These are phyloP conservation scores for Leptosphaerulina australis DNA, from an alignment of 2,329 filamentous ascomycete genomes.

Conservation along the genomic window DNA sequence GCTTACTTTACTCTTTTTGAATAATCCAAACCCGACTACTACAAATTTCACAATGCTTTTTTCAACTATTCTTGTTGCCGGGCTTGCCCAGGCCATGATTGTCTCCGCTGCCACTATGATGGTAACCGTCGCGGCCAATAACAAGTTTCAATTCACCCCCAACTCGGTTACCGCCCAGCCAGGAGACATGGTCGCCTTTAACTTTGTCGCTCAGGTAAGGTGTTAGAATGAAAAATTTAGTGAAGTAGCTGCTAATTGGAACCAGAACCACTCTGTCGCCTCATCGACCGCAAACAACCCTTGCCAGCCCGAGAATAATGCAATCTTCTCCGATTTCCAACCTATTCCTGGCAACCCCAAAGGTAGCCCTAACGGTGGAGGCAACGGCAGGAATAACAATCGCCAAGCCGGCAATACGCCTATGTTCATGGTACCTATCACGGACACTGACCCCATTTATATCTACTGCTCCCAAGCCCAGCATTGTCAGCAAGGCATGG, in stretches of 20 bases:
- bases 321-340: constrained; percentile 40
- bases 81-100: constrained; percentile 33
- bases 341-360: constrained; percentile 29
- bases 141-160: constrained; percentile 39
- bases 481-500: constrained; percentile 77
- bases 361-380: constrained; percentile 22
- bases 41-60: constrained; percentile 32
- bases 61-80: constrained; percentile 26
- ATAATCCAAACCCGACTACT: constrained; percentile 4
- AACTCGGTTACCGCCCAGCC: constrained; percentile 35
- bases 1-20: constrained; percentile 5
- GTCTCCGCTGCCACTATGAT: constrained; percentile 38
- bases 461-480: constrained; percentile 71
- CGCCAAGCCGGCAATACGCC: constrained; percentile 32
- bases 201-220: constrained; percentile 31
- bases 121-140: constrained; percentile 41
- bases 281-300: constrained; percentile 35
- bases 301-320: constrained; percentile 33
- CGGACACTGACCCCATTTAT: constrained; percentile 69
- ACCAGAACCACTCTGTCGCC: constrained; percentile 37
- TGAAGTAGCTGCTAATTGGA: no score
- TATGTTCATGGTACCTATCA: constrained; percentile 37
- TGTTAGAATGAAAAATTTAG: not conserved
- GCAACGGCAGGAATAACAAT: constrained; percentile 27
- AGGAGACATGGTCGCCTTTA: constrained; percentile 39